Evolutionary conservation across 2,329 filamentous ascomycete species (phyloP).

Genomic region (Botrytis aclada): DNA sequence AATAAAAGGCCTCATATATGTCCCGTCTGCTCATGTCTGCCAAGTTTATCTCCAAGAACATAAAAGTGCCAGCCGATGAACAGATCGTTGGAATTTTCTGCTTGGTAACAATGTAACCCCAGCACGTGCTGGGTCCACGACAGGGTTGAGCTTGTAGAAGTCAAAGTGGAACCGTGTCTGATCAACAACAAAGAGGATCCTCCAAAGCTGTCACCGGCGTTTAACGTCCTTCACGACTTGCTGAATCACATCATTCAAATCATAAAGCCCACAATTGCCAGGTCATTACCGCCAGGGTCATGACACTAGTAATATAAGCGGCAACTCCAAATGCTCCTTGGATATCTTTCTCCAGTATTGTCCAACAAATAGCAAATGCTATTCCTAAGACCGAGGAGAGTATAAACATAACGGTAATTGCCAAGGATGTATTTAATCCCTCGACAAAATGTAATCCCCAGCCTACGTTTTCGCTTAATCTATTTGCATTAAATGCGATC

Average conservation of each 20-base stretch:
- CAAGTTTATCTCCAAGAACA: not conserved
- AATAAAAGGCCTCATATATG: not conserved
- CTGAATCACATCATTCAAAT: not conserved
- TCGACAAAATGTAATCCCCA: constrained; percentile 1
- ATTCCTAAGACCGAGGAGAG: not conserved
- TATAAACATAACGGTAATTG: not conserved
- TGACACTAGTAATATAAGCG: constrained; percentile 23
- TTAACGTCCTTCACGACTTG: not conserved
- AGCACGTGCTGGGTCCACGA: not conserved
- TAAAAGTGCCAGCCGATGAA: not conserved
- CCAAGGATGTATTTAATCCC: not conserved
- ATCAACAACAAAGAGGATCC: not conserved
- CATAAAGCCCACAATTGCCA: constrained; percentile 21
- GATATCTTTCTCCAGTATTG: constrained; percentile 19
- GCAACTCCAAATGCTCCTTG: constrained; percentile 21
- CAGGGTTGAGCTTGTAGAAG: not conserved
- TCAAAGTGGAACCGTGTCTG: not conserved
- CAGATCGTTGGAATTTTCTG: not conserved
- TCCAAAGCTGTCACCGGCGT: not conserved
- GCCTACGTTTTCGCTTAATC: not conserved
- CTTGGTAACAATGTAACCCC: not conserved
- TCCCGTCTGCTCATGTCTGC: not conserved
- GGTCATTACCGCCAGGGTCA: constrained; percentile 22
- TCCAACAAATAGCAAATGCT: constrained; percentile 9
- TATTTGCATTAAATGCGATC: not conserved